Percentiles rank a stretch among this genome's conserved stretches.
These are phyloP conservation scores for Gilbertella persicaria DNA, from an alignment of 371 early-diverging fungal species.

Conservation along the genomic window DNA sequence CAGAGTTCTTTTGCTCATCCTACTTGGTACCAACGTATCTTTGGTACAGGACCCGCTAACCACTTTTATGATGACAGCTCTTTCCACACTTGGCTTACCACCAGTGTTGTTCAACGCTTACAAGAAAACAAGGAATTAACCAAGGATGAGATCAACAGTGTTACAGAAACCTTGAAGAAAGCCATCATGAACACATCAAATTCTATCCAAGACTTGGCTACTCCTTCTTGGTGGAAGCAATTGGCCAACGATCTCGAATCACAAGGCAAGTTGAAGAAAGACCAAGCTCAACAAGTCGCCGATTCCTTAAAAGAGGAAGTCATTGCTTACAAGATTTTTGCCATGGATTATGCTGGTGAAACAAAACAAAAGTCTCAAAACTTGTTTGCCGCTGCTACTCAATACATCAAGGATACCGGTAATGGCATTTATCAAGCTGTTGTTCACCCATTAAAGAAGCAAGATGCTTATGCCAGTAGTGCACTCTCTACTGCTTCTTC, in stretches of 20 bases:
- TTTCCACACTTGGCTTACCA: slow-evolving; percentile 34
- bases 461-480: background rate
- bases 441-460: slow-evolving; percentile 7
- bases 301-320: slow-evolving; percentile 32
- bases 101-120: slow-evolving; percentile 29
- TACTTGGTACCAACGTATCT: slow-evolving; percentile 34
- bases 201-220: slow-evolving; percentile 34
- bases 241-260: slow-evolving; percentile 30
- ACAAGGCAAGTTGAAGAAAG: slow-evolving; percentile 31
- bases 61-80: slow-evolving; percentile 25
- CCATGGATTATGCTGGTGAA: slow-evolving; percentile 42
- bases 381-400: slow-evolving; percentile 5
- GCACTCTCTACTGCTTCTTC: slow-evolving; percentile 9
- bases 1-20: slow-evolving; percentile 26
- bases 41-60: slow-evolving; percentile 9
- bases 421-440: slow-evolving; percentile 14
- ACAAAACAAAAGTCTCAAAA: slow-evolving; percentile 25
- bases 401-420: slow-evolving; percentile 24
- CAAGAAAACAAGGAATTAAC: slow-evolving; percentile 31
- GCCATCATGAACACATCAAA: slow-evolving; percentile 18
- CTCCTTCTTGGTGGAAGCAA: slow-evolving; percentile 38
- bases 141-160: slow-evolving; percentile 27
- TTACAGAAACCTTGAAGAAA: slow-evolving; percentile 26
- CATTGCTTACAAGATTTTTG: slow-evolving; percentile 51
- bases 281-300: slow-evolving; percentile 29